These are phyloP conservation scores for Meira miltonrushii DNA, from an alignment of 1,284 basidiomycete genomes.

Conservation along the genomic window DNA sequence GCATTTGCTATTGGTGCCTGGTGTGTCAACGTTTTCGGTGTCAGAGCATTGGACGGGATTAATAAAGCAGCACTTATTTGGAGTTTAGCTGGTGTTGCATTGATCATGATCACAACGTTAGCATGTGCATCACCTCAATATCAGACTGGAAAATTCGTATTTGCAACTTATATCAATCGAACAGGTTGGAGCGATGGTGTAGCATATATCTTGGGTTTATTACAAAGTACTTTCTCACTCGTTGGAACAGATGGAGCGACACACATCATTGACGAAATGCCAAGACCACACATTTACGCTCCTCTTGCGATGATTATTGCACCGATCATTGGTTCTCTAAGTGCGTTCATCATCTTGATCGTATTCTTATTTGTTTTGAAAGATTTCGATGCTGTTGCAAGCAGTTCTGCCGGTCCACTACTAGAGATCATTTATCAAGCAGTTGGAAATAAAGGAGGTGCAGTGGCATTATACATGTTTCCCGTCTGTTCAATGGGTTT, in stretches of 20 bases:
- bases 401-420: conserved; percentile 62
- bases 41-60: conserved; percentile 23
- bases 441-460: conserved; percentile 61
- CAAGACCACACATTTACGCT: conserved; percentile 60
- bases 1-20: conserved; percentile 32
- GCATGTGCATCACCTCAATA: conserved; percentile 50
- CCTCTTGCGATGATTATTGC: conserved; percentile 63
- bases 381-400: conserved; percentile 60
- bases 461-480: conserved; percentile 59
- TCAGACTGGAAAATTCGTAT: conserved; percentile 54
- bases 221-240: conserved; percentile 54
- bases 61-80: conserved; percentile 33
- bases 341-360: conserved; percentile 63
- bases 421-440: conserved; percentile 65
- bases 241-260: conserved; percentile 33
- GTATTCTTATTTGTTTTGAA: conserved; percentile 66
- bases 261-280: conserved; percentile 63
- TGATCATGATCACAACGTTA: conserved; percentile 54
- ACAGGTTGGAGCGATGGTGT: conserved; percentile 57
- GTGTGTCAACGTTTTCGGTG: conserved; percentile 38
- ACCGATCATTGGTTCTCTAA: conserved; percentile 62
- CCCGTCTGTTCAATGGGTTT: conserved; percentile 54
- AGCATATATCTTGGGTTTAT: conserved; percentile 55
- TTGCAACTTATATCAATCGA: conserved; percentile 53
- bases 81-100: conserved; percentile 52